Evolutionary conservation across 352 stramenopile species (phyloP).

Genomic region (Phytophthora tentaculata): DNA sequence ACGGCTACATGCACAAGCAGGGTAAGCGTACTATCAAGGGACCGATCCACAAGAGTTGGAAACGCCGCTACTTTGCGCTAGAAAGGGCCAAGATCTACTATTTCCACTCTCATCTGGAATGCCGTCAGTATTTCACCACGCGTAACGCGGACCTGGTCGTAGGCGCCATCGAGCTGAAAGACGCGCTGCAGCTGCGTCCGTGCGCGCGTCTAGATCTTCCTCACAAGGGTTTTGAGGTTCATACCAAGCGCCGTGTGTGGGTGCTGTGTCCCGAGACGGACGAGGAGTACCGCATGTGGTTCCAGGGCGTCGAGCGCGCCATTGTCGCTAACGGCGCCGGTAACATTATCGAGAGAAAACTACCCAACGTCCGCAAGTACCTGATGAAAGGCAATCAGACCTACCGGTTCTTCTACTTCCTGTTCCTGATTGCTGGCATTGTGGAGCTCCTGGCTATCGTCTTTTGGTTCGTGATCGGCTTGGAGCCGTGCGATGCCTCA

Average conservation of each 20-base stretch:
- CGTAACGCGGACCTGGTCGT: conserved; percentile 84
- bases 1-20: conserved; percentile 92
- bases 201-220: conserved; percentile 83
- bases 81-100: conserved; percentile 92
- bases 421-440: conserved; percentile 76
- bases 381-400: conserved; percentile 87
- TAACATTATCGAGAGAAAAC: conserved; percentile 88
- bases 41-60: conserved; percentile 89
- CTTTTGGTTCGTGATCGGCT: conserved; percentile 83
- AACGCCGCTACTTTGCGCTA: conserved; percentile 85
- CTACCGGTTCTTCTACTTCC: conserved; percentile 83
- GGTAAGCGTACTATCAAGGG: conserved; percentile 89
- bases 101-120: conserved; percentile 88
- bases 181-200: conserved; percentile 82
- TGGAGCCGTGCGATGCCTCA: conserved; percentile 78
- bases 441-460: conserved; percentile 76
- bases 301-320: conserved; percentile 77
- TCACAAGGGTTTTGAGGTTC: conserved; percentile 82
- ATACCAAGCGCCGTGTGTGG: conserved; percentile 88
- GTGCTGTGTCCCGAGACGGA: conserved; percentile 87
- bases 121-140: conserved; percentile 88
- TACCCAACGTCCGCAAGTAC: conserved; percentile 90
- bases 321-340: conserved; percentile 78
- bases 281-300: conserved; percentile 89
- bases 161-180: conserved; percentile 83